Evolutionary conservation across 129 eudicot genomes (phyloP).

Genomic region (Flaveria linearis): DNA sequence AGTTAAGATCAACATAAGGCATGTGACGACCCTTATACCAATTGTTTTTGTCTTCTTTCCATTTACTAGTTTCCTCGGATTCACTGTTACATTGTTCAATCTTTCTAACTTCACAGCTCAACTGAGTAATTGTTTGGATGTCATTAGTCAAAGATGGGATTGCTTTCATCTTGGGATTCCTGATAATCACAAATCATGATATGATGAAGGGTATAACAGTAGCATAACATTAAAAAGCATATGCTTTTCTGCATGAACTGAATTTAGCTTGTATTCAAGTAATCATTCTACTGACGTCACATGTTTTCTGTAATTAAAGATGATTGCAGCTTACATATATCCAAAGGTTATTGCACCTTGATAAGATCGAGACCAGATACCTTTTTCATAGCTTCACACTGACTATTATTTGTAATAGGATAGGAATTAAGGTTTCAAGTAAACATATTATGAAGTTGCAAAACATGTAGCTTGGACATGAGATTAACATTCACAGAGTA

Average conservation of each 20-base stretch:
- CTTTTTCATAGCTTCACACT: background rate
- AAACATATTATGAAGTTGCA: background rate
- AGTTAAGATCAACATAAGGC: slow-evolving; percentile 49
- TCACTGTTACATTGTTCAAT: slow-evolving; percentile 24
- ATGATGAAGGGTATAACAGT: slow-evolving; percentile 7
- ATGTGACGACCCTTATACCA: slow-evolving; percentile 31
- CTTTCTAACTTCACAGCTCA: slow-evolving; percentile 20
- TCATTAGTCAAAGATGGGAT: slow-evolving; percentile 52
- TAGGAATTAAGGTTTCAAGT: background rate
- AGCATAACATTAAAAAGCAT: slow-evolving; percentile 2
- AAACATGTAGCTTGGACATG: background rate
- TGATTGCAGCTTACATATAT: background rate
- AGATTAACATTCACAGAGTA: background rate
- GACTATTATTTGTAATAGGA: background rate
- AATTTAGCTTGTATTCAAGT: too few relatives aligned
- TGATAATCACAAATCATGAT: slow-evolving; percentile 22
- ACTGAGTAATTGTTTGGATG: slow-evolving; percentile 35
- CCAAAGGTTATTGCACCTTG: background rate
- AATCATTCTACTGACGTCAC: background rate
- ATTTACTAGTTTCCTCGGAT: slow-evolving; percentile 31
- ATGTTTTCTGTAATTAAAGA: background rate
- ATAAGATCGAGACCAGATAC: too few relatives aligned
- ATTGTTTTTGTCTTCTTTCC: slow-evolving; percentile 28
- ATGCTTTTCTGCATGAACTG: background rate
- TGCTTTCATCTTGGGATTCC: slow-evolving; percentile 48